Evolutionary conservation across 208 protist genomes (phyloP).

Genomic region (Vickermania spadyakhi): DNA sequence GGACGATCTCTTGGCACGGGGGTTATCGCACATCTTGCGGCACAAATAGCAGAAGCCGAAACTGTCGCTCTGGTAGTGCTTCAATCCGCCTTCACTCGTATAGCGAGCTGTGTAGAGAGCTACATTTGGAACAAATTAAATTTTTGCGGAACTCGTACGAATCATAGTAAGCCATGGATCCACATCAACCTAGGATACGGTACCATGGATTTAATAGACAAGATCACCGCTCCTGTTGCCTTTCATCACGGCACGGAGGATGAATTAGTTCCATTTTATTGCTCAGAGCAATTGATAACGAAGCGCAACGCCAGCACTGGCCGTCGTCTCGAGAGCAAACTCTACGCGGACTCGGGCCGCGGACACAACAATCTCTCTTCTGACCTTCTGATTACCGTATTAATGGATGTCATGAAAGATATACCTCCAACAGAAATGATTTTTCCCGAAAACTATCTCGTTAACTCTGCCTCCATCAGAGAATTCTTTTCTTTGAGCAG

Average conservation of each 20-base stretch:
- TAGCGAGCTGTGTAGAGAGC: slow-evolving; percentile 54
- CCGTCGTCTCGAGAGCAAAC: slow-evolving; percentile 39
- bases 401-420: slow-evolving; percentile 35
- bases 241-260: slow-evolving; percentile 80
- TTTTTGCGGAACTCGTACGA: too few species aligned
- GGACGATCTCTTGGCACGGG: slow-evolving; percentile 75
- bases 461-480: slow-evolving; percentile 44
- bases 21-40: slow-evolving; percentile 35
- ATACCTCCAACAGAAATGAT: slow-evolving; percentile 16
- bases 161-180: too few species aligned
- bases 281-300: slow-evolving; percentile 46
- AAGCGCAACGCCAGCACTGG: slow-evolving; percentile 27
- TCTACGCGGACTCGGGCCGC: slow-evolving; percentile 46
- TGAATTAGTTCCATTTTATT: slow-evolving; percentile 53
- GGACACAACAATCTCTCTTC: slow-evolving; percentile 76
- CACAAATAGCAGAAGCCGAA: slow-evolving; percentile 22
- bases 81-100: slow-evolving; percentile 65
- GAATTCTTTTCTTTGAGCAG: slow-evolving; percentile 26
- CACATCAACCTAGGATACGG: too few species aligned
- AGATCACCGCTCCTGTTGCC: slow-evolving; percentile 63
- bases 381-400: slow-evolving; percentile 24
- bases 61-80: slow-evolving; percentile 45
- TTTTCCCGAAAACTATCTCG: slow-evolving; percentile 15
- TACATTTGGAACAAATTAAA: slow-evolving; percentile 56
- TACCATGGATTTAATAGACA: too few species aligned